Base-by-base conservation (phyloP, 2,329 filamentous ascomycete species). In the Colletotrichum sp. region DNA sequence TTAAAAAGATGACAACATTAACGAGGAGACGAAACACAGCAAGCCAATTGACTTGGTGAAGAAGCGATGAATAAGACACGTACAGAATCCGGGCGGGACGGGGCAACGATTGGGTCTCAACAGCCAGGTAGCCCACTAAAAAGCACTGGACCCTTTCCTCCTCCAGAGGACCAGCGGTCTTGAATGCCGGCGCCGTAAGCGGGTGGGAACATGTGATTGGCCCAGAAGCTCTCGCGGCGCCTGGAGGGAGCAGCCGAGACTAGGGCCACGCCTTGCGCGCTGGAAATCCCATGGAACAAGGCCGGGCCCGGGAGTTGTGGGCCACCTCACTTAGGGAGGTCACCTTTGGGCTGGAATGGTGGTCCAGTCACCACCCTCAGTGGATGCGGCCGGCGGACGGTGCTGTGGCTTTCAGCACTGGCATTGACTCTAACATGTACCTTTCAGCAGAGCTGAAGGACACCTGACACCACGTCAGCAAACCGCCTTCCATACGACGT, bases 171-270 rank as follows among this genome's bases (percentile, higher is more conserved):
- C 24, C n/a, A 36, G 24, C 12, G 55, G 26, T 52, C 34, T 34
- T 71, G 24, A 65, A 12, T 65, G 62, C 60, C 55, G 63, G 57
- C 32, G 69, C 30, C 55, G 57, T 60, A 68, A 69, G 73, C 70
- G 26, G 70, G 15, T 49, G 18, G 36, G 44, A 74, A 32, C 57
- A 74, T 74, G 64, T 76, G 71, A 75, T 75, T 76, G 74, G 34
- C 26, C 15, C 13, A 30, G 49, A 55, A 28, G 24, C 12, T 36
- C 26, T 26, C 57, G 44, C 32, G 28, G 49, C n/a, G 62, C 16
- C 39, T 55, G 64, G 44, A 75, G 68, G 62, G 26, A 60, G 72
- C 52, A 71, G 65, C 69, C 69, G 71, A 34, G 71, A 69, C 71
- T 73, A 73, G 55, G 68, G 68, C 52, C 66, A 68, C 52, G 66